Evolutionary conservation across 129 eudicot species (phyloP).

Genomic region (Flaveria bidentis): DNA sequence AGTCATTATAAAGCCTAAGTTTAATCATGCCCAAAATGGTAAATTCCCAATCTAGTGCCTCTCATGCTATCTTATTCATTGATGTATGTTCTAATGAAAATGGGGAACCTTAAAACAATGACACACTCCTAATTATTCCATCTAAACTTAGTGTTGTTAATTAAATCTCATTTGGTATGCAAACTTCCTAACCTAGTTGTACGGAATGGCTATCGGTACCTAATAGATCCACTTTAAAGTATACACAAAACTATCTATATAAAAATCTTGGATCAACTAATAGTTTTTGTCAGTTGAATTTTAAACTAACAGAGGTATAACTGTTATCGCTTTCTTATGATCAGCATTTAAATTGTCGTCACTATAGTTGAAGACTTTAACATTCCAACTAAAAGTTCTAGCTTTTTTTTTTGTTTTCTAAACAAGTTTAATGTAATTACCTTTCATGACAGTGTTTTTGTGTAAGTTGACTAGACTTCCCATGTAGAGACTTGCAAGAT

Average conservation of each 20-base stretch:
- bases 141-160: not conserved
- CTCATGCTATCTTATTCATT: constrained; percentile 39
- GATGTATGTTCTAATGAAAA: constrained; percentile 31
- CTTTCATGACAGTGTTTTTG: not conserved
- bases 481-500: constrained; percentile 17
- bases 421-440: constrained; percentile 8
- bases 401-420: not conserved
- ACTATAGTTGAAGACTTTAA: not conserved
- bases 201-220: not conserved
- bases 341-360: not conserved
- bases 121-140: constrained; percentile 35
- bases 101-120: constrained; percentile 33
- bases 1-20: constrained; percentile 45
- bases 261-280: not conserved
- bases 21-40: constrained; percentile 37
- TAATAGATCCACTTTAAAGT: not conserved
- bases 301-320: not conserved
- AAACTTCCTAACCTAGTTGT: not conserved
- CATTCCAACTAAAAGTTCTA: not conserved
- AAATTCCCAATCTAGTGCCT: constrained; percentile 30
- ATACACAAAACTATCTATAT: not conserved
- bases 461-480: constrained; percentile 29
- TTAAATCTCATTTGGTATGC: not conserved
- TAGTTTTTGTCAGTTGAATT: not conserved
- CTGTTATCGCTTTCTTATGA: not conserved